Base-by-base conservation (phyloP, 306 rosid genomes). In the Acacia acuminata region DNA sequence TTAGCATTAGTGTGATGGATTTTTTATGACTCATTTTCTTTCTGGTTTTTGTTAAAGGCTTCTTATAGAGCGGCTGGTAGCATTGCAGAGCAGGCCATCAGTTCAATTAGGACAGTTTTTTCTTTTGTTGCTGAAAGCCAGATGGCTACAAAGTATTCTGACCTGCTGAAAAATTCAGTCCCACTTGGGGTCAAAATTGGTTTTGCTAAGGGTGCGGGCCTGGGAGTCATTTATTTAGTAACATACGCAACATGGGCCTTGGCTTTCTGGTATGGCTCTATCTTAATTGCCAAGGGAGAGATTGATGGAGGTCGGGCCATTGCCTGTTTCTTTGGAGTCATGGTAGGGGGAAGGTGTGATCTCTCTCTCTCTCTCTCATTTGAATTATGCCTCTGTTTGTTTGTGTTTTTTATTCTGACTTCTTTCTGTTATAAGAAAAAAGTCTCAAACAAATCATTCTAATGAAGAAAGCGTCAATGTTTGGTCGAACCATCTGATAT, bases 251-350 rank as follows among this genome's bases (percentile, higher is more conserved):
- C 97, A 66, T 92, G 98, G 98, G 99, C 99, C 8, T 87, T 93
- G 88, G 98, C 97, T 75, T 96, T 96, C 84, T 96, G 96, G 98
- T 96, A 96, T 75, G 97, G 98, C 45, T 80, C 90, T 60, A 73
- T 89, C 81, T 87, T 96, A 85, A 92, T 96, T 77, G 51, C 89
- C 36, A 81, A 8, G 70, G 71, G 80, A 32, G 91, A 96, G 88
- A 86, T 91, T 79, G 50, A 50, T 22, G 99, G 99, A 50, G 97
- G 98, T 38, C 86, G 60, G 20, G 99, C 99, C 78, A 92, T 92
- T 77, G 99, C 97, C 87, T 93, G 96, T 84, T 96, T 93, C 91
- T 93, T 96, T 63, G 98, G 94, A 30, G 98, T 96, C 85, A 96
- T 92, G 84, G 86, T 93, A 0, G 98, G 99, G 13, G 98, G 97